A percentile compares a stretch with the other conserved stretches of the same genome.
These are phyloP conservation scores for Orychophragmus violaceus DNA, from an alignment of 345 rosid species.

Conservation along the genomic window DNA sequence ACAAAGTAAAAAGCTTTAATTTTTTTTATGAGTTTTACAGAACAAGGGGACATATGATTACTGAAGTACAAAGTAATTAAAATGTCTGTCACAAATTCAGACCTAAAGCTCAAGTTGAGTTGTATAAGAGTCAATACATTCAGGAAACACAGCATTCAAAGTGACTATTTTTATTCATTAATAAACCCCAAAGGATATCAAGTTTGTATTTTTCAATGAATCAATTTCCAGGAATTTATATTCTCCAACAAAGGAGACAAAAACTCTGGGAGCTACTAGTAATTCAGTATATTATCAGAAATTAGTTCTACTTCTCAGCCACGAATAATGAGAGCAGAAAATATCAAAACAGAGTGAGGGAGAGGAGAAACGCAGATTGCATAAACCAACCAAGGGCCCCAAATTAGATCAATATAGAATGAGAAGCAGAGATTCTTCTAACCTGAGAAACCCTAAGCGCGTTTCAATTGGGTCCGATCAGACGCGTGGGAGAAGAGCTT, in stretches of 20 bases:
- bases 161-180: not conserved
- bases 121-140: not conserved
- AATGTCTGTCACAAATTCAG: not conserved
- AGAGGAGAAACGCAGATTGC: not conserved
- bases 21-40: not conserved
- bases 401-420: conserved; percentile 3
- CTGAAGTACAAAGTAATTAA: too few relatives aligned
- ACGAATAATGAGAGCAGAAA: too few relatives aligned
- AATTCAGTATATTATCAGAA: too few relatives aligned
- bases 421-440: not conserved
- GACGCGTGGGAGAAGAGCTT: not conserved
- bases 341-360: not conserved
- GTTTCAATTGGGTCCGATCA: conserved; percentile 7
- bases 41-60: too few relatives aligned
- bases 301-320: not conserved
- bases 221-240: not conserved
- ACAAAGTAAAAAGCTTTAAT: not conserved
- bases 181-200: not conserved
- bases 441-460: conserved; percentile 17
- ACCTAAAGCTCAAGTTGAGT: not conserved
- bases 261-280: not conserved
- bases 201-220: not conserved
- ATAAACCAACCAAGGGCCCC: not conserved
- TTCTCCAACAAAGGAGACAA: not conserved
- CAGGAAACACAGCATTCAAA: not conserved